Conservation (phyloP, 345 rosid species). For the Physaria fendleri region DNA sequence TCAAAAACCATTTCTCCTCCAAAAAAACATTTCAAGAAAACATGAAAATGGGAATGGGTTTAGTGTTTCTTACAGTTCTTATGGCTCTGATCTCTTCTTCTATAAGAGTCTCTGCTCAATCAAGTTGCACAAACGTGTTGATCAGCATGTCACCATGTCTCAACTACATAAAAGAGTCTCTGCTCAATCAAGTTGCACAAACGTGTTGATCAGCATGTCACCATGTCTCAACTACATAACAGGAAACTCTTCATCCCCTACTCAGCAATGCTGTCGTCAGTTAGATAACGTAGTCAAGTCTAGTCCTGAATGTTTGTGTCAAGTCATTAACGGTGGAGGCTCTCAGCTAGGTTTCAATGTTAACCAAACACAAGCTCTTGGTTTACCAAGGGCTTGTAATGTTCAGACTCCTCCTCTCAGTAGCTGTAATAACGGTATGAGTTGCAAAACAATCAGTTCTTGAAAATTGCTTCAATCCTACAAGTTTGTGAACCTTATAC, state of each 20-base stretch:
- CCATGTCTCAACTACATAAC: slow-evolving; percentile 84
- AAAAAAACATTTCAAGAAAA: slow-evolving; percentile 3
- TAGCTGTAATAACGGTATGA: slow-evolving; percentile 54
- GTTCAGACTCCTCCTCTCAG: slow-evolving; percentile 76
- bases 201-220: slow-evolving; percentile 54
- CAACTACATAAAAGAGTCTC: no score
- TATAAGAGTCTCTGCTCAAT: slow-evolving; percentile 47
- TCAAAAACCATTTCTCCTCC: not conserved
- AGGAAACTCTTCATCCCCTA: slow-evolving; percentile 62
- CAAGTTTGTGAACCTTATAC: not conserved
- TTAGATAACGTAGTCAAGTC: slow-evolving; percentile 57
- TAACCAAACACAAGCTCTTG: slow-evolving; percentile 71
- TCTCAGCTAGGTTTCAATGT: slow-evolving; percentile 62
- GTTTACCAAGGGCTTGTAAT: slow-evolving; percentile 66
- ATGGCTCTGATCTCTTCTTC: slow-evolving; percentile 38
- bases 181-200: slow-evolving; percentile 60
- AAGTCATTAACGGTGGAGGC: slow-evolving; percentile 59
- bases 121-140: no score
- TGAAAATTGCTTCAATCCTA: not conserved
- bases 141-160: no score
- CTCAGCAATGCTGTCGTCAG: slow-evolving; percentile 71
- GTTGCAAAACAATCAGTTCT: not conserved
- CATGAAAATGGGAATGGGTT: slow-evolving; percentile 30
- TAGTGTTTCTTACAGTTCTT: slow-evolving; percentile 30
- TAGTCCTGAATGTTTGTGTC: slow-evolving; percentile 75